Evolutionary conservation across 345 rosid species (phyloP), one percentile per base, ranked within the genome.

Genomic region (Camelina neglecta): DNA sequence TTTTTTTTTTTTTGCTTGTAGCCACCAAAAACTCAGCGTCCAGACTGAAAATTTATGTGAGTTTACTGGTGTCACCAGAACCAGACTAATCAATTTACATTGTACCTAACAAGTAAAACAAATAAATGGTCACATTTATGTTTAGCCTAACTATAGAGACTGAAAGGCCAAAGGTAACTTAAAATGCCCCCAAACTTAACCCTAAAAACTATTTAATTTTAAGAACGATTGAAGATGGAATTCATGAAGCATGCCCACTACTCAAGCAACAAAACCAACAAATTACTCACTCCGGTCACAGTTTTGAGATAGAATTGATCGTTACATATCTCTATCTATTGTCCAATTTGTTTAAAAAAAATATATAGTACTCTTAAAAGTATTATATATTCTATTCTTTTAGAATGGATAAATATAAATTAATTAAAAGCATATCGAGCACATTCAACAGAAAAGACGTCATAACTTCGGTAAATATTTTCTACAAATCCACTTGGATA

Each of bases 101-200:
- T 56, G 7, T 7, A 31, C 36, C 20, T 3, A 57, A 57, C 61
- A 33, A 33, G 41, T 8, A 33, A 31, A 59, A 16, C 15, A 6
- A 59, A 4, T n/a, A 58, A 35, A 58, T 58, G 21, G 23, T 33
- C 23, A 58, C 20, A 33, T n/a, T 58, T 9, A 35, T 59, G 63
- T 59, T 31, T 35, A 9, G 63, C 63, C 63, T 59, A 35, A 35
- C 23, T 31, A 58, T 15, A 15, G 21, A 57, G 41, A n/a, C 62
- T 58, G n/a, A 41, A 35, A 13, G 23, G 42, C 41, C 23, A 58
- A 58, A n/a, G 23, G 42, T 59, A 59, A n/a, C 24, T 15, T 29
- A 29, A 4, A 57, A 13, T 57, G 39, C 9, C 39, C 20, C 4
- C 61, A 57, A 0, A 4, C 61, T 11, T 57, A 29, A 57, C 61